Percentiles rank a stretch among this genome's conserved stretches.
Conservation (phyloP, 202 grass and related monocot species). For the Bolboschoenoplectus hybrid region DNA sequence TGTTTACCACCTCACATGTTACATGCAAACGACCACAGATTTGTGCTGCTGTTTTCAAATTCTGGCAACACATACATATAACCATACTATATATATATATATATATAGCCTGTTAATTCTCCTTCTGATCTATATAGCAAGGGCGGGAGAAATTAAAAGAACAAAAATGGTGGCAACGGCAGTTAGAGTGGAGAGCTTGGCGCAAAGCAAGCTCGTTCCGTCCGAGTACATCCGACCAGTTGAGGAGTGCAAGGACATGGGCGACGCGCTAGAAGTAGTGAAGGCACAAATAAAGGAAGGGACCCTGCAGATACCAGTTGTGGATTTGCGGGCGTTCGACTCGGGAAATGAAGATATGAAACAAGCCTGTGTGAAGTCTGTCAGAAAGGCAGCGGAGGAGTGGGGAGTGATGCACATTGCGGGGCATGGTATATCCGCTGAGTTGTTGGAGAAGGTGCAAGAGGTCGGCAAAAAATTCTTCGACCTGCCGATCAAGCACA, state of each 20-base stretch:
- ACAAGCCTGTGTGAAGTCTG: constrained; percentile 38
- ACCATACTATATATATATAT: too few species aligned
- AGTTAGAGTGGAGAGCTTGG: constrained; percentile 59
- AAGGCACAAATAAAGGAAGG: not conserved
- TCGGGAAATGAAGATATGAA: not conserved
- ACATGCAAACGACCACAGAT: too few species aligned
- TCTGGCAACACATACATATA: too few species aligned
- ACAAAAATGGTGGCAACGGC: not conserved
- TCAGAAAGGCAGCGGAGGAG: constrained; percentile 40
- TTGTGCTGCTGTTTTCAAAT: too few species aligned
- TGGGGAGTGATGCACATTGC: constrained; percentile 87
- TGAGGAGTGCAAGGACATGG: constrained; percentile 61
- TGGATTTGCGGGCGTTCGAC: constrained; percentile 52
- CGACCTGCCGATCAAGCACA: constrained; percentile 57
- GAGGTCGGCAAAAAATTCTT: constrained; percentile 63
- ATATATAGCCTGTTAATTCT: too few species aligned
- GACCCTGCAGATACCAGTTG: constrained; percentile 51
- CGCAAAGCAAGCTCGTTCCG: constrained; percentile 57
- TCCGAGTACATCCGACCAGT: constrained; percentile 70
- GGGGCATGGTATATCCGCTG: constrained; percentile 56
- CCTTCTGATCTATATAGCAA: too few species aligned
- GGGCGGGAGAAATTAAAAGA: too few species aligned
- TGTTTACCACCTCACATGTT: too few species aligned
- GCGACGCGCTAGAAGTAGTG: constrained; percentile 64
- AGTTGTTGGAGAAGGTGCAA: constrained; percentile 49